phyloP scores from a whole-genome alignment of 257 asterid species.

The Capsicum pubescens region DNA sequence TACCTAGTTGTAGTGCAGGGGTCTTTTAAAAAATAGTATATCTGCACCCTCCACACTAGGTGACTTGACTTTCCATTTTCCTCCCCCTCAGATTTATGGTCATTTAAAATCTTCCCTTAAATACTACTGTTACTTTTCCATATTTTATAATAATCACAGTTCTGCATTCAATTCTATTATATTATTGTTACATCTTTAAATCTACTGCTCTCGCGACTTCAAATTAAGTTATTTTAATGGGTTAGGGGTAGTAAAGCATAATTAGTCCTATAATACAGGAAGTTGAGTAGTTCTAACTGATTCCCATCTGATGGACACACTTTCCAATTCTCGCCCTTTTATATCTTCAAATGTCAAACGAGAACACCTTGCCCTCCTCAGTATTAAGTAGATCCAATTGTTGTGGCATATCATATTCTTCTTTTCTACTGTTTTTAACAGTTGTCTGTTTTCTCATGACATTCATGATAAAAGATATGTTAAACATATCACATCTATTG shows the following conservation, averaged over 20 bases:
- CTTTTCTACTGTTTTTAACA: too few species aligned
- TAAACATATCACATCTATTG: too few species aligned
- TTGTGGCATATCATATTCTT: too few species aligned
- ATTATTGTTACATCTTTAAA: neutral
- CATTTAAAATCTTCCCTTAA: slow-evolving; percentile 10
- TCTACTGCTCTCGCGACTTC: neutral
- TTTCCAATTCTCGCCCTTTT: neutral
- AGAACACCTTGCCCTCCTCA: neutral
- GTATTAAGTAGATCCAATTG: too few species aligned
- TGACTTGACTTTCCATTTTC: neutral
- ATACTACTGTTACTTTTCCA: neutral
- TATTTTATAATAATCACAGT: neutral
- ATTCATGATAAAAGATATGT: too few species aligned
- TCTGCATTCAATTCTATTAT: neutral
- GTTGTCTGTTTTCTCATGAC: too few species aligned
- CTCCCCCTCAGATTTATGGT: neutral
- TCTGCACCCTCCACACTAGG: neutral
- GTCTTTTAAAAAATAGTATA: neutral
- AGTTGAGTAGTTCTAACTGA: neutral
- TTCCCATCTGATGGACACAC: neutral
- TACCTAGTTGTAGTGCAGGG: neutral
- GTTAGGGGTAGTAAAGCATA: neutral
- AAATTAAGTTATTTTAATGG: neutral
- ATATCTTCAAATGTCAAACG: neutral
- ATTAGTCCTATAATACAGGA: neutral